Evolutionary conservation across 1,284 basidiomycete species (phyloP).

Genomic region (Tremellales sp.): DNA sequence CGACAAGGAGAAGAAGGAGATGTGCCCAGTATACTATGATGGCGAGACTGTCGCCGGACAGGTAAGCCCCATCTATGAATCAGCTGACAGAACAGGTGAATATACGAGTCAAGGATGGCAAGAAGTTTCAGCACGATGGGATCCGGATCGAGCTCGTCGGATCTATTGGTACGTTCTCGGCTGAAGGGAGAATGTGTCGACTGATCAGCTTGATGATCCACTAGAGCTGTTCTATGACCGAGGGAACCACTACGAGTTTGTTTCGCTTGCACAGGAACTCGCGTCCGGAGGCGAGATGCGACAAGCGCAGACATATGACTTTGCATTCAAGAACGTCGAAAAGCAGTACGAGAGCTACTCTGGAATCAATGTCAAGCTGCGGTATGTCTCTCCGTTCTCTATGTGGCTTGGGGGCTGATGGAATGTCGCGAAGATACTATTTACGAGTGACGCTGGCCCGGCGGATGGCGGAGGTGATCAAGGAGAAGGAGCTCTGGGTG

Average conservation of each 20-base stretch:
- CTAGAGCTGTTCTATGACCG: slow-evolving; percentile 81
- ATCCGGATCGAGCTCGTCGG: slow-evolving; percentile 98
- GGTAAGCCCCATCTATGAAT: slow-evolving; percentile 53
- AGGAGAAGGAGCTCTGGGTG: slow-evolving; percentile 95
- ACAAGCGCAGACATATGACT: slow-evolving; percentile 90
- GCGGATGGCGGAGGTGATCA: slow-evolving; percentile 84
- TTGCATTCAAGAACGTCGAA: slow-evolving; percentile 98
- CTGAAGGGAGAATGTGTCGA: too few relatives aligned
- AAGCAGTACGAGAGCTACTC: slow-evolving; percentile 98
- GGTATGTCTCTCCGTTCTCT: slow-evolving; percentile 57
- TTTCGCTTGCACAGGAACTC: slow-evolving; percentile 90
- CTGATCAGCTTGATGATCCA: too few relatives aligned
- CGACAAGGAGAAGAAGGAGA: slow-evolving; percentile 74
- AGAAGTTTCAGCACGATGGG: slow-evolving; percentile 91
- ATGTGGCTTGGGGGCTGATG: not conserved
- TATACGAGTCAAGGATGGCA: slow-evolving; percentile 87
- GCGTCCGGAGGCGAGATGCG: slow-evolving; percentile 92
- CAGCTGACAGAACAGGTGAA: slow-evolving; percentile 58
- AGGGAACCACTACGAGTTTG: slow-evolving; percentile 96
- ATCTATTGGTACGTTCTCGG: slow-evolving; percentile 69
- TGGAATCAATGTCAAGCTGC: slow-evolving; percentile 95
- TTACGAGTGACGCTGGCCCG: slow-evolving; percentile 87
- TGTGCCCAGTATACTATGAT: slow-evolving; percentile 92
- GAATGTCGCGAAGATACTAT: slow-evolving; percentile 64
- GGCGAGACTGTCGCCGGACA: slow-evolving; percentile 84